Evolutionary conservation across 2,329 filamentous ascomycete genomes (phyloP), one percentile per base, ranked within the genome.

Genomic region (Rutstroemia sp.): DNA sequence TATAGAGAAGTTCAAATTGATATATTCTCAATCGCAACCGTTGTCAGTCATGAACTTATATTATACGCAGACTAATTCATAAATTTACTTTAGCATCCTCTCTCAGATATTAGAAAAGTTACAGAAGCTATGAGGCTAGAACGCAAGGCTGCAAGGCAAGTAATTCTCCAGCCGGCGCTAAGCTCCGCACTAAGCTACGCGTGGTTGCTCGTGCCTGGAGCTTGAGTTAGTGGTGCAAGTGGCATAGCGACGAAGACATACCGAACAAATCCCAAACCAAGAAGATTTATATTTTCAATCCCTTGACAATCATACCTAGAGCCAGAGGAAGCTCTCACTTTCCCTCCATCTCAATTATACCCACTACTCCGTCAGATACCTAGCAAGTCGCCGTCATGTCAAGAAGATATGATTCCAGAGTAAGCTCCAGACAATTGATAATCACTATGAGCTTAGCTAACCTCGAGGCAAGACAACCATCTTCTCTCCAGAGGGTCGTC

Each of bases 401-500:
- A 74, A 88, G 92, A 78, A 87, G 92, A 80, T 96, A 96, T 79
- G 92, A 96, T 85, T 95, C 92, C 70, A 85, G 92, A 79, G 92
- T 96, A 80, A 74, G 86, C 77, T 73, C 58, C 54, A 44, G 21
- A 38, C 34, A 45, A 38, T 16, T 14, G 8, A 45, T 14, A 51
- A 25, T n/a, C 16, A 21, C 14, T 12, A 45, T 23, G 18, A 18
- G 16, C 46, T 56, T 46, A 52, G 58, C 66, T 70, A 58, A 70
- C 57, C 57, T 49, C 37, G 23, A 51, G 34, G 21, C 4, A 47
- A 96, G 92, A 99, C 94, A 68, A 99, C 94, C 72, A 99, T 99
- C 82, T 99, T 99, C 85, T 99, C 94, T 60, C 94, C 94, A 59
- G 94, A 99, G 78, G 94, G 94, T 63, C 92, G 94, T 71, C 83